phyloP scores from a whole-genome alignment of 139 green algal genomes.

The Tetratostichococcus sp. region DNA sequence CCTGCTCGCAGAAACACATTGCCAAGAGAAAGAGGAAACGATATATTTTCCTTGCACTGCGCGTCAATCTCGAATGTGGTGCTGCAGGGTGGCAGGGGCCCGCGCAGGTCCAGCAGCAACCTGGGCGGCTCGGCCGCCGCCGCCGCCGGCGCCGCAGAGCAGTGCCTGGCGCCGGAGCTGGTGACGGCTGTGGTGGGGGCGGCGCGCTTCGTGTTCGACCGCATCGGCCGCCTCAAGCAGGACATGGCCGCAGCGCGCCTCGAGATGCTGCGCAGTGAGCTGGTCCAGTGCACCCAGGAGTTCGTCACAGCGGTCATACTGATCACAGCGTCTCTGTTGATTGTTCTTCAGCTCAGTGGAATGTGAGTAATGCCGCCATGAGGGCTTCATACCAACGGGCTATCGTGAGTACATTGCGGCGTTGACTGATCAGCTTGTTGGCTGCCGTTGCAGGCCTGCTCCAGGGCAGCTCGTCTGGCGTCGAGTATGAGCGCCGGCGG shows the following conservation, averaged over 20 bases:
- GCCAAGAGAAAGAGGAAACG: too few relatives aligned
- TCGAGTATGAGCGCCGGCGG: slow-evolving; percentile 24
- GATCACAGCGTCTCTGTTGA: too few relatives aligned
- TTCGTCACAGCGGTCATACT: background rate
- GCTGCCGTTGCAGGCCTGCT: slow-evolving; percentile 14
- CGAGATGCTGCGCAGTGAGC: slow-evolving; percentile 21
- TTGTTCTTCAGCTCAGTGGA: too few relatives aligned
- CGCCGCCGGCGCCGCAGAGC: background rate
- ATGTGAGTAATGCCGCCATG: too few relatives aligned
- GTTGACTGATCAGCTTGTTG: background rate
- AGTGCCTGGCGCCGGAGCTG: background rate
- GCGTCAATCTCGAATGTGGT: too few relatives aligned
- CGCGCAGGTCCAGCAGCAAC: background rate
- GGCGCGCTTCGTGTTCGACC: slow-evolving; percentile 18
- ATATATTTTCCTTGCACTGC: too few relatives aligned
- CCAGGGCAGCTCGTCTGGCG: slow-evolving; percentile 7
- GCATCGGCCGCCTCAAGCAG: slow-evolving; percentile 17
- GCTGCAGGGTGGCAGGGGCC: too few relatives aligned
- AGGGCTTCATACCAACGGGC: too few relatives aligned
- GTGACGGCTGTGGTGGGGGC: slow-evolving; percentile 2
- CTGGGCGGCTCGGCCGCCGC: background rate
- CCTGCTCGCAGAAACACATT: too few relatives aligned
- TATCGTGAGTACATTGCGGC: too few relatives aligned
- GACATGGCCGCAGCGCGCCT: slow-evolving; percentile 23
- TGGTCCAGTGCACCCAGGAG: background rate